Evolutionary conservation across 208 protist species (phyloP), one percentile per base, ranked within the genome.

Genomic region (Wallacemonas collosoma): DNA sequence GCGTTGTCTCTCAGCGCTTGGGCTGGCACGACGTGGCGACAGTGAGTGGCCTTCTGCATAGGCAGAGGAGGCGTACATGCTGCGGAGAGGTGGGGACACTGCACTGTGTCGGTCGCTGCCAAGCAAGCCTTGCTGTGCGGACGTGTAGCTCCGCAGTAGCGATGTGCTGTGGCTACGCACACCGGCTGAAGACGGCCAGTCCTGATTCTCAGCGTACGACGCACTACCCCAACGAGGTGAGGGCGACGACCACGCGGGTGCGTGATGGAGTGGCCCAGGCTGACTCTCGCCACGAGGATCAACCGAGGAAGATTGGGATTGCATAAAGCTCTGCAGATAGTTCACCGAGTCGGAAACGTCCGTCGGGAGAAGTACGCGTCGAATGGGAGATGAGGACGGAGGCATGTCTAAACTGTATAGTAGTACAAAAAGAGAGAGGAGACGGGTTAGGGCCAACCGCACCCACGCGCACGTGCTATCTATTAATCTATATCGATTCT

Each of bases 241-340:
- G 6, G 53, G 17, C 53, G 53, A 57, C 14, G 53, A 38, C 53
- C 17, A 35, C 6, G 53, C 17, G 6, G 53, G 14, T 57, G 53
- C 8, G 45, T 50, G 45, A 12, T 12, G 8, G 45, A 50, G 45
- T 14, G 45, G 45, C 45, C 45, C 8, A 12, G 45, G 8, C 8
- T 50, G 6, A 6, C 8, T 26, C 38, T 3, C 35, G 2, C 8
- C 7, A 7, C 8, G 26, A 43, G 3, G 56, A n/a, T 48, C 60
- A 6, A 7, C 17, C 15, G 60, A 44, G n/a, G 60, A 65, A 15
- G 60, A 45, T 3, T 65, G 60, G 2, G 60, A 65, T 9, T 65
- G 60, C 38, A 65, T 65, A 41, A 65, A 65, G 60, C 60, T 65
- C 40, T 65, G 60, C 3, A 65, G 60, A 38, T 65, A 65, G 60